A percentile compares a stretch with the other conserved stretches of the same genome.
Evolutionary conservation across 306 rosid genomes (phyloP).

Genomic region (Senna tora): DNA sequence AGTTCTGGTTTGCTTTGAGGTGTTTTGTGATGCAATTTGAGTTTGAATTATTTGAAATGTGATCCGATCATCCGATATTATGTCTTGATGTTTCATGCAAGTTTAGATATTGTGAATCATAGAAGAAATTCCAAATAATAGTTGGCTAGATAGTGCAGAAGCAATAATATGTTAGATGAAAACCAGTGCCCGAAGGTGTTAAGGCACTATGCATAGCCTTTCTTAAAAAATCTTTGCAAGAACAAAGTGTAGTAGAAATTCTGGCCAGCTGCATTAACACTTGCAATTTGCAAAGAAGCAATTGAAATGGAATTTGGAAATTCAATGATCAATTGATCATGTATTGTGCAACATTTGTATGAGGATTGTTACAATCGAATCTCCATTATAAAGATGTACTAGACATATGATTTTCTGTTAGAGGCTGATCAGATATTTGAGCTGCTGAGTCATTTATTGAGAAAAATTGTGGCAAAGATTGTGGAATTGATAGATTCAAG

Average conservation of each 20-base stretch:
- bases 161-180: conserved; percentile 3
- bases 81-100: conserved; percentile 15
- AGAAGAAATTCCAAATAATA: conserved; percentile 10
- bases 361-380: conserved; percentile 8
- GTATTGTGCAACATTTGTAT: conserved; percentile 17
- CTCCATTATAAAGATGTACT: conserved; percentile 1
- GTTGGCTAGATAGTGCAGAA: conserved; percentile 12
- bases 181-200: conserved; percentile 13
- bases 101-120: conserved; percentile 21
- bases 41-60: conserved; percentile 5
- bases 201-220: conserved; percentile 7
- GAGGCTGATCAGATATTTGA: conserved; percentile 18
- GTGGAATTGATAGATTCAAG: conserved; percentile 9
- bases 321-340: neutral
- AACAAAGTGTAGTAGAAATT: neutral
- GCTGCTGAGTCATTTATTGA: conserved; percentile 32
- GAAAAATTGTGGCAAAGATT: conserved; percentile 8
- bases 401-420: conserved; percentile 22
- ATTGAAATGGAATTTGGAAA: conserved; percentile 12
- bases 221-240: neutral
- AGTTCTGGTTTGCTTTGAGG: conserved; percentile 2
- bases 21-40: conserved; percentile 4
- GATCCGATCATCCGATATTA: conserved; percentile 19
- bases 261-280: conserved; percentile 7
- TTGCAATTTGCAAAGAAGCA: conserved; percentile 17